phyloP scores from a whole-genome alignment of 176 grass and related monocot species.

The Stipa capillata region DNA sequence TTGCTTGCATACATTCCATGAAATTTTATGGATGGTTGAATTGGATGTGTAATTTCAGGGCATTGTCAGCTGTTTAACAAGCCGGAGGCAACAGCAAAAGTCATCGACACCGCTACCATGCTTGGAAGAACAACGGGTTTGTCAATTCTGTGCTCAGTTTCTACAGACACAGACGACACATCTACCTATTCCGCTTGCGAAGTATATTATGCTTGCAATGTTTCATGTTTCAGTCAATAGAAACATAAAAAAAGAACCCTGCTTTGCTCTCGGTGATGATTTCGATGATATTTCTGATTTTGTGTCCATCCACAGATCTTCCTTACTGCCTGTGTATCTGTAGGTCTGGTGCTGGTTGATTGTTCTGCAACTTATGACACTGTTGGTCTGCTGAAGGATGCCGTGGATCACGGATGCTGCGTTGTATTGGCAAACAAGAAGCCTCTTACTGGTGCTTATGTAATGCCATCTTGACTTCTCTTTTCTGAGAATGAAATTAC shows the following conservation, averaged over 20 bases:
- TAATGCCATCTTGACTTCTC: conserved; percentile 24
- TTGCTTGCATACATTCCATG: neutral
- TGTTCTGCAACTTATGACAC: conserved; percentile 84
- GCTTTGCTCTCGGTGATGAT: neutral
- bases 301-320: neutral
- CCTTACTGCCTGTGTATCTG: neutral
- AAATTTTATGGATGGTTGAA: neutral
- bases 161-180: neutral
- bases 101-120: conserved; percentile 38
- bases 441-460: conserved; percentile 70
- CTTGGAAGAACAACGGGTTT: conserved; percentile 79
- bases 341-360: conserved; percentile 84
- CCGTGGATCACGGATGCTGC: conserved; percentile 48
- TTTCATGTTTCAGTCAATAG: neutral
- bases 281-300: neutral
- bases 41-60: conserved; percentile 39
- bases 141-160: neutral
- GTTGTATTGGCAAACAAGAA: conserved; percentile 86
- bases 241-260: neutral
- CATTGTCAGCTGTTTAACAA: conserved; percentile 54
- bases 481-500: neutral
- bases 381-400: conserved; percentile 50
- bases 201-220: neutral
- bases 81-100: conserved; percentile 36
- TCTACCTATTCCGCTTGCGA: neutral